These are phyloP conservation scores for Beauveria varroae DNA, from an alignment of 2,329 filamentous ascomycete genomes.

Conservation along the genomic window DNA sequence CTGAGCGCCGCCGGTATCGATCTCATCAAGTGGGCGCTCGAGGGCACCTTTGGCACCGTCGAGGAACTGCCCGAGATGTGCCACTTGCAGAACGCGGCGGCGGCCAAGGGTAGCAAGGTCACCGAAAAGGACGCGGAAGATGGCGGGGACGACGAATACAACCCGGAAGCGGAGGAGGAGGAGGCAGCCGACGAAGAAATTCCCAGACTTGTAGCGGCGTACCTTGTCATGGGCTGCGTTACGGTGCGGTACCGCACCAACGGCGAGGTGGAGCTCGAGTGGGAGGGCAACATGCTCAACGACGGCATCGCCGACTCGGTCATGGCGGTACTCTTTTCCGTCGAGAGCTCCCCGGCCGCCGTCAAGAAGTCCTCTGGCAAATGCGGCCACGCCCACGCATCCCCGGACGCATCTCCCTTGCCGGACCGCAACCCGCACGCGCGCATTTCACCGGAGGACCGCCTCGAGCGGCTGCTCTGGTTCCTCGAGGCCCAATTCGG, in stretches of 20 bases:
- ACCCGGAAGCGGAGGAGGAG: conserved; percentile 19
- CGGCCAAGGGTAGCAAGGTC: conserved; percentile 24
- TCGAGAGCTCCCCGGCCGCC: conserved; percentile 89
- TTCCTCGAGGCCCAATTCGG: conserved; percentile 98
- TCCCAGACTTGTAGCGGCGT: conserved; percentile 45
- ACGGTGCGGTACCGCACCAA: conserved; percentile 68
- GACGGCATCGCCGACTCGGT: conserved; percentile 97
- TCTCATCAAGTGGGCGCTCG: conserved; percentile 86
- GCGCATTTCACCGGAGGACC: conserved; percentile 63
- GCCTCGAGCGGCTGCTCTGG: conserved; percentile 80
- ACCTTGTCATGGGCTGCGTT: conserved; percentile 84
- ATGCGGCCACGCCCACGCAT: conserved; percentile 38
- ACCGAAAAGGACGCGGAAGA: conserved; percentile 29
- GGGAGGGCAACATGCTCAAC: conserved; percentile 97
- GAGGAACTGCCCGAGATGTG: conserved; percentile 57
- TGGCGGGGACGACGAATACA: conserved; percentile 25
- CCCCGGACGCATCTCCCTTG: conserved; percentile 15
- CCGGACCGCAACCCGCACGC: conserved; percentile 55
- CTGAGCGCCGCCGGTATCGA: conserved; percentile 85
- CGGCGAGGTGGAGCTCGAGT: conserved; percentile 83
- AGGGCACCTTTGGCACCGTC: conserved; percentile 86
- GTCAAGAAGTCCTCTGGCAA: conserved; percentile 59
- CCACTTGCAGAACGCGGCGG: conserved; percentile 22
- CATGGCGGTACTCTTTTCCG: conserved; percentile 83
- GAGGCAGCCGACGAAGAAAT: conserved; percentile 62